A percentile compares a stretch with the other conserved stretches of the same genome.
Conservation (phyloP, 345 rosid species). For the Aurinia saxatilis region DNA sequence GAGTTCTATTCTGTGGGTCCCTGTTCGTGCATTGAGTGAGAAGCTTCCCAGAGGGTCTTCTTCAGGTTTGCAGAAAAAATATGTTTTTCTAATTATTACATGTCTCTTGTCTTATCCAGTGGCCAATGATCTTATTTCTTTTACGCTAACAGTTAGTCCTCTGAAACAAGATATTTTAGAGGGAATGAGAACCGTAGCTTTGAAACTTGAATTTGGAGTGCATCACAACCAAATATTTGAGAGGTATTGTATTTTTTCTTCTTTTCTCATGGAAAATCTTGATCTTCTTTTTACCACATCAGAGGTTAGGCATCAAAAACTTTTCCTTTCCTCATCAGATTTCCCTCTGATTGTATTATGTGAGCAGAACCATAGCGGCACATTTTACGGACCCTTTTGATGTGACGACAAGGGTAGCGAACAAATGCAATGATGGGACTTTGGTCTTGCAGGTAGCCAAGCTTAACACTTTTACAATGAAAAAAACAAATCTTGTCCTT, state of each 20-base stretch:
- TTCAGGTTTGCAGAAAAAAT: conserved; percentile 50
- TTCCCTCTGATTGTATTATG: conserved; percentile 15
- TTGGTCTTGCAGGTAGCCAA: conserved; percentile 73
- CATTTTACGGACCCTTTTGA: conserved; percentile 94
- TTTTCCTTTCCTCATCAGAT: background rate
- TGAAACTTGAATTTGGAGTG: conserved; percentile 89
- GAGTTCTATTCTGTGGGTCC: conserved; percentile 83
- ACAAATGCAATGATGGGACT: conserved; percentile 79
- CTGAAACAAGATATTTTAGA: conserved; percentile 73
- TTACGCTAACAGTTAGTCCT: conserved; percentile 47
- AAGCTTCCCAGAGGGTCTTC: conserved; percentile 82
- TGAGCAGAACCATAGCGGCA: conserved; percentile 80
- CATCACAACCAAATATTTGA: conserved; percentile 89
- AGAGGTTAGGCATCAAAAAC: background rate
- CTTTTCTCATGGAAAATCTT: conserved; percentile 10
- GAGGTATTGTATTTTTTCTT: conserved; percentile 40
- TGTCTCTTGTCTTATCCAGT: conserved; percentile 20
- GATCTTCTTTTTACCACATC: background rate
- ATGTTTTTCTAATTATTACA: conserved; percentile 10
- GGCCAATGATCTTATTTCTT: conserved; percentile 15
- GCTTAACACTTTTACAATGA: too few species aligned
- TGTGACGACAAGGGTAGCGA: conserved; percentile 72
- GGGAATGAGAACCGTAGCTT: conserved; percentile 95
- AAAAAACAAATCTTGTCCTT: background rate
- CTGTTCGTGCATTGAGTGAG: conserved; percentile 68